Percentiles rank a stretch among this genome's conserved stretches.
Evolutionary conservation across 2,329 filamentous ascomycete species (phyloP).

Genomic region (Ophiostoma ulmi): DNA sequence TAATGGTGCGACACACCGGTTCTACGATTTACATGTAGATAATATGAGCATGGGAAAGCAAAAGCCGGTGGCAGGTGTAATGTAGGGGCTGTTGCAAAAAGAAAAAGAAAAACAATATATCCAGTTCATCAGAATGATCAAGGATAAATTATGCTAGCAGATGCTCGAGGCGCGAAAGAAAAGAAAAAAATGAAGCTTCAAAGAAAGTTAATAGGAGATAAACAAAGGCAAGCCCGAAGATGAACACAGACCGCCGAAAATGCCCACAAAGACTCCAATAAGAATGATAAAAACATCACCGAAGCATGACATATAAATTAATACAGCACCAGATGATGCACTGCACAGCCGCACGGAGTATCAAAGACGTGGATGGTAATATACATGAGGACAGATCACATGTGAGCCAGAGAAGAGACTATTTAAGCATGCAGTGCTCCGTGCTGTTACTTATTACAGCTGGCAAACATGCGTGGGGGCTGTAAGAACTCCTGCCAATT

Average conservation of each 20-base stretch:
- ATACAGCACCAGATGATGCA: not conserved
- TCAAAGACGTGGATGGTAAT: not conserved
- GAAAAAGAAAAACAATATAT: not conserved
- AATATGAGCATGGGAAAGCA: not conserved
- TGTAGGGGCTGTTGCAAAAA: not conserved
- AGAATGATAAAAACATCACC: not conserved
- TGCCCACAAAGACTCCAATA: not conserved
- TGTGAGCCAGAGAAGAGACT: not conserved
- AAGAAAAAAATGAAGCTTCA: not conserved
- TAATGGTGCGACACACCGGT: slow-evolving; percentile 1
- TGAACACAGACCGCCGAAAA: not conserved
- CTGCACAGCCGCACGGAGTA: slow-evolving; percentile 1
- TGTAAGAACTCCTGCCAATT: not conserved
- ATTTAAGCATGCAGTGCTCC: not conserved
- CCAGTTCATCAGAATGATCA: too few relatives aligned
- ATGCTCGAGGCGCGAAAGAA: not conserved
- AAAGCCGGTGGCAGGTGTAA: not conserved
- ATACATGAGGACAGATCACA: slow-evolving; percentile 1
- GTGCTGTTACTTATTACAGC: not conserved
- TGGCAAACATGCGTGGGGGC: not conserved
- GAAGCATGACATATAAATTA: not conserved
- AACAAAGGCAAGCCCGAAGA: not conserved
- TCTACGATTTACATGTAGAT: not conserved
- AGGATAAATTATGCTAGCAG: not conserved
- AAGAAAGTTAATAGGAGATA: not conserved